phyloP scores from a whole-genome alignment of 805 yeast species.

The Ogataea pignaliae region DNA sequence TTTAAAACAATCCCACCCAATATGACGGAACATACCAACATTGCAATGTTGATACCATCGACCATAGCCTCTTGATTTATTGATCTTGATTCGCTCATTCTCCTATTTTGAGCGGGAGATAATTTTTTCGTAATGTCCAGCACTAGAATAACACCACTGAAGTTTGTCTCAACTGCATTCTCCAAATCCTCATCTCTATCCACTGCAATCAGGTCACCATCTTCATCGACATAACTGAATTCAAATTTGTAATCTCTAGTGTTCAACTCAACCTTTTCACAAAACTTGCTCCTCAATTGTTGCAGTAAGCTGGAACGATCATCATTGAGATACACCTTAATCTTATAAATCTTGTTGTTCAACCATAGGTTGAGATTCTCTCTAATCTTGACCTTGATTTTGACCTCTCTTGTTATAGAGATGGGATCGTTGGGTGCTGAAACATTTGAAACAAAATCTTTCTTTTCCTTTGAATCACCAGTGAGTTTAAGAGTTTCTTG shows the following conservation, averaged over 20 bases:
- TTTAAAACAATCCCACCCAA: slow-evolving; percentile 7
- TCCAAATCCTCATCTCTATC: slow-evolving; percentile 33
- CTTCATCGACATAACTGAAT: slow-evolving; percentile 36
- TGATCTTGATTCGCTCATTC: not conserved
- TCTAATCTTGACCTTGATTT: slow-evolving; percentile 16
- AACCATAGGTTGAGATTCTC: slow-evolving; percentile 15
- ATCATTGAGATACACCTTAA: slow-evolving; percentile 13
- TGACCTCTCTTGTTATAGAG: slow-evolving; percentile 6
- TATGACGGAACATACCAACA: slow-evolving; percentile 4
- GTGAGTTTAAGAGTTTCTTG: no score
- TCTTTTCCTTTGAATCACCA: no score
- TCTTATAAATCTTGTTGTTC: slow-evolving; percentile 22
- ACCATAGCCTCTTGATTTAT: not conserved
- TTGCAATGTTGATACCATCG: not conserved
- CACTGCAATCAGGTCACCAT: slow-evolving; percentile 31
- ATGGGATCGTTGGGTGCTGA: not conserved
- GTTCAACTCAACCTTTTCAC: slow-evolving; percentile 21
- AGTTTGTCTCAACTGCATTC: slow-evolving; percentile 16
- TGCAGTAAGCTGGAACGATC: not conserved
- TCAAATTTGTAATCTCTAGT: slow-evolving; percentile 20
- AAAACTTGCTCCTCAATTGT: slow-evolving; percentile 12
- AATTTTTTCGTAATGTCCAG: slow-evolving; percentile 10
- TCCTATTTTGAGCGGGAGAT: not conserved
- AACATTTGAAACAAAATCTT: not conserved
- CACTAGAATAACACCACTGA: slow-evolving; percentile 9